Base-by-base conservation (phyloP, 352 stramenopile species). In the Thraustochytrium striatum region DNA sequence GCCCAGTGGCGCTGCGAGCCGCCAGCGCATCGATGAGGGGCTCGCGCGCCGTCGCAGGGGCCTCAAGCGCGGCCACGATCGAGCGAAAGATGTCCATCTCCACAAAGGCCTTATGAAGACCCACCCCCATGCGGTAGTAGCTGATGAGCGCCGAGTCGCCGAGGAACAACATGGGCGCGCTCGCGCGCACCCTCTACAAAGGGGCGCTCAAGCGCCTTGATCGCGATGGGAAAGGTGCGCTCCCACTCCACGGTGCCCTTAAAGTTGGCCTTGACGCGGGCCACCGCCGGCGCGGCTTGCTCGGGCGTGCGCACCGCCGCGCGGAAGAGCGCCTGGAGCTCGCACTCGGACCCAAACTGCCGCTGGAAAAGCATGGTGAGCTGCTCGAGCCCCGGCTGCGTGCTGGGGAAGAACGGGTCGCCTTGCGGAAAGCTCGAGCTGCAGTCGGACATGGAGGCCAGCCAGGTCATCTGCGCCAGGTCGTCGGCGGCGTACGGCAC, bases 241-340 rank as follows among this genome's bases (percentile, higher is more conserved):
- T 7, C 8, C 8, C 8, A n/a, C 5, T 28, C 8, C 32, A n/a
- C 7, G 21, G 5, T 11, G 59, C 5, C 5, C 21, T 16, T 25
- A 55, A 55, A 55, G 47, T 55, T 16, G 25, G 47, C 16, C 47
- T 21, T 55, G 16, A 55, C 38, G n/a, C 30, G 33, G 16, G 16
- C n/a, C 8, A 70, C 25, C 8, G 5, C 5, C 30, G 16, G 13
- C 25, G 59, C 59, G 5, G 59, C 38, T 43, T 69, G 7, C 25
- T 70, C 59, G 25, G 32, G 8, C 38, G n/a, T n/a, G n/a, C 16
- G 5, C 32, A 70, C 59, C 11, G 21, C 16, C 30, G 32, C 21
- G 38, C 59, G 59, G 58, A 70, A 70, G 38, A 70, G 59, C 38
- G 25, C 59, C 38, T 70, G 59, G 8, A 70, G 8, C 38, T 70